Evolutionary conservation across 2,329 filamentous ascomycete genomes (phyloP).

Genomic region (Beauveria pseudobassiana): DNA sequence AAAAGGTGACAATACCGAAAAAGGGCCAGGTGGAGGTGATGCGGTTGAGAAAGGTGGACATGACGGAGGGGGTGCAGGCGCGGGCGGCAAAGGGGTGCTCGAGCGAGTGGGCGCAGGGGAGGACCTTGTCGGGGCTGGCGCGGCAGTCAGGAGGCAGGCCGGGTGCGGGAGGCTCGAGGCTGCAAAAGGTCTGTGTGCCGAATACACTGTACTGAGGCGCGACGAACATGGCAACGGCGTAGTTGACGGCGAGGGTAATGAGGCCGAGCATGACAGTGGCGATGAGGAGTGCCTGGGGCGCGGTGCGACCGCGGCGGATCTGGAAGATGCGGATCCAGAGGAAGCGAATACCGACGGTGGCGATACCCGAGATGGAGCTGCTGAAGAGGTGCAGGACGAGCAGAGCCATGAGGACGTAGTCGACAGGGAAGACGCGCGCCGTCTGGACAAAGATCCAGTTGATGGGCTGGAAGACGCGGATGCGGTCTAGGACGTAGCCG

Average conservation of each 20-base stretch:
- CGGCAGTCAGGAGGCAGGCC: constrained; percentile 70
- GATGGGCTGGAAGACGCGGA: constrained; percentile 90
- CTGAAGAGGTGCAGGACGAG: constrained; percentile 82
- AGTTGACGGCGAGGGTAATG: constrained; percentile 87
- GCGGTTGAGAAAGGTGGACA: constrained; percentile 88
- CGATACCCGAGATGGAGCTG: constrained; percentile 79
- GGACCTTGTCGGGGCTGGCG: constrained; percentile 62
- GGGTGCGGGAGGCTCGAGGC: constrained; percentile 54
- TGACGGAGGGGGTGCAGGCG: constrained; percentile 85
- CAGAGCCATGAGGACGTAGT: constrained; percentile 83
- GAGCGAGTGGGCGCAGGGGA: constrained; percentile 72
- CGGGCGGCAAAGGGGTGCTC: constrained; percentile 62
- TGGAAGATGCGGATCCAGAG: constrained; percentile 91
- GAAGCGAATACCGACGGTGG: constrained; percentile 86
- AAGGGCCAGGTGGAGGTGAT: constrained; percentile 92
- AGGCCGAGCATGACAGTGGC: constrained; percentile 86
- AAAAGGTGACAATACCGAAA: constrained; percentile 88
- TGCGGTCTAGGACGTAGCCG: constrained; percentile 80
- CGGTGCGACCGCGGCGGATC: constrained; percentile 81
- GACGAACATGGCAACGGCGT: constrained; percentile 85
- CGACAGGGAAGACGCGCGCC: constrained; percentile 78
- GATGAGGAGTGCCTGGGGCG: constrained; percentile 84
- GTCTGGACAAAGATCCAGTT: constrained; percentile 77
- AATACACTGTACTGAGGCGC: constrained; percentile 93
- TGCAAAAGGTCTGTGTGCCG: constrained; percentile 90